Percentiles rank a stretch among this genome's conserved stretches.
phyloP scores from a whole-genome alignment of 2,329 filamentous ascomycete species.

The Macrophomina phaseolina region DNA sequence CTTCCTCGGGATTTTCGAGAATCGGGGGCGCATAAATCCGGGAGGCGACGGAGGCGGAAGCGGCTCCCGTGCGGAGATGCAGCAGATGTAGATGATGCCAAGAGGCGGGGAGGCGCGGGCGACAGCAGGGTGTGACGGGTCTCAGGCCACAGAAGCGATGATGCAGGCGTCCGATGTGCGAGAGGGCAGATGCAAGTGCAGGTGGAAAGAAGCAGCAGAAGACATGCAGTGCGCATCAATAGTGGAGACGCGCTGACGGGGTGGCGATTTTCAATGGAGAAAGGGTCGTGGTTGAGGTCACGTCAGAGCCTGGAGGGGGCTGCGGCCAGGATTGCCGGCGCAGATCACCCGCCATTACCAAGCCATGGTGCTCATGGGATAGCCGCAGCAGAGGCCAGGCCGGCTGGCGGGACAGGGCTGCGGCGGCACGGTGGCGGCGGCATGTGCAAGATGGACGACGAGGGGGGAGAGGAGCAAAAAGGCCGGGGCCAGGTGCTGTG shows the following conservation, averaged over 20 bases:
- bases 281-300: neutral
- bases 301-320: neutral
- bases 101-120: neutral
- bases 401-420: neutral
- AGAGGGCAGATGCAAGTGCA: neutral
- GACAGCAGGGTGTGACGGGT: neutral
- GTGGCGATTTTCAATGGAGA: slow-evolving; percentile 4
- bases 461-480: neutral
- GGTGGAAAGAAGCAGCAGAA: neutral
- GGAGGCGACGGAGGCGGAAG: too few species aligned
- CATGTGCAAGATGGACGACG: neutral
- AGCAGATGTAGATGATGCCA: neutral
- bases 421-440: too few species aligned
- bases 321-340: slow-evolving; percentile 3
- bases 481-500: too few species aligned
- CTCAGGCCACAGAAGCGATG: slow-evolving; percentile 4
- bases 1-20: too few species aligned
- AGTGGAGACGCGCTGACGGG: neutral
- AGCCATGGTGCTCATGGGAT: neutral
- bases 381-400: neutral
- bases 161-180: neutral
- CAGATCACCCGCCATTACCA: slow-evolving; percentile 15
- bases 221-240: neutral
- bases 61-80: too few species aligned
- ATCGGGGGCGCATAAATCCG: too few species aligned